These are phyloP conservation scores for Mycena rebaudengoi DNA, from an alignment of 768 basidiomycete genomes.

Conservation along the genomic window DNA sequence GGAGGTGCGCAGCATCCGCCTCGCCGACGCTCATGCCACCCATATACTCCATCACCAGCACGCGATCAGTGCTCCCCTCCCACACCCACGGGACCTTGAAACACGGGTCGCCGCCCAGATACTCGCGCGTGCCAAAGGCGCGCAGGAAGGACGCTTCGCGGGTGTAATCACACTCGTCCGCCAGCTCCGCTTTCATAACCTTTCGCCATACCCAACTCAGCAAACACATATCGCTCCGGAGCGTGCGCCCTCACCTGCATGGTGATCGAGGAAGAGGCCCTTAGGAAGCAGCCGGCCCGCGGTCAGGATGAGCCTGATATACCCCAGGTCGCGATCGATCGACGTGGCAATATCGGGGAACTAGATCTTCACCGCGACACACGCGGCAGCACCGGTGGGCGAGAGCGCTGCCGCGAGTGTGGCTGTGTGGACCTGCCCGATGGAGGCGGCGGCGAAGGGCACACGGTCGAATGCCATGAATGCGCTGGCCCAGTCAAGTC, in stretches of 20 bases:
- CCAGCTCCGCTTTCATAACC: constrained; percentile 90
- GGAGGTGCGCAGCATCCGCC: constrained; percentile 58
- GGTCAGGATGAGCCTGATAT: constrained; percentile 82
- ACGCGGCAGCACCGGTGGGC: constrained; percentile 62
- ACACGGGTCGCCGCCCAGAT: constrained; percentile 64
- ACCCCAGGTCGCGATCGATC: constrained; percentile 87
- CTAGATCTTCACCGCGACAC: constrained; percentile 89
- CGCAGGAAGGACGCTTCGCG: constrained; percentile 81
- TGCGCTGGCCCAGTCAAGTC: constrained; percentile 72
- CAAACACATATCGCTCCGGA: too few species aligned
- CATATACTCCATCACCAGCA: constrained; percentile 91
- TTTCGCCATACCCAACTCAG: too few species aligned
- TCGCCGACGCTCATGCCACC: constrained; percentile 85
- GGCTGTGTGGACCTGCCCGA: constrained; percentile 93
- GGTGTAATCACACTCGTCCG: constrained; percentile 91
- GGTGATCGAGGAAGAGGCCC: constrained; percentile 90
- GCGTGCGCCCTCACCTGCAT: constrained; percentile 60
- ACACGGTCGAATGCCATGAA: constrained; percentile 84
- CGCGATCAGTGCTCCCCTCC: constrained; percentile 80
- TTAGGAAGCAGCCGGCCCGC: constrained; percentile 85
- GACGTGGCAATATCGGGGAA: constrained; percentile 92
- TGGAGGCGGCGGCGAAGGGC: constrained; percentile 95
- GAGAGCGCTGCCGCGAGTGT: constrained; percentile 61
- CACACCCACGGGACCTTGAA: constrained; percentile 91
- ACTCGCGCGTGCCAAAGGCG: constrained; percentile 60